Percentiles rank a stretch among this genome's conserved stretches.
These are phyloP conservation scores for Neurospora tetraspora DNA, from an alignment of 495 filamentous ascomycete genomes.

Conservation along the genomic window DNA sequence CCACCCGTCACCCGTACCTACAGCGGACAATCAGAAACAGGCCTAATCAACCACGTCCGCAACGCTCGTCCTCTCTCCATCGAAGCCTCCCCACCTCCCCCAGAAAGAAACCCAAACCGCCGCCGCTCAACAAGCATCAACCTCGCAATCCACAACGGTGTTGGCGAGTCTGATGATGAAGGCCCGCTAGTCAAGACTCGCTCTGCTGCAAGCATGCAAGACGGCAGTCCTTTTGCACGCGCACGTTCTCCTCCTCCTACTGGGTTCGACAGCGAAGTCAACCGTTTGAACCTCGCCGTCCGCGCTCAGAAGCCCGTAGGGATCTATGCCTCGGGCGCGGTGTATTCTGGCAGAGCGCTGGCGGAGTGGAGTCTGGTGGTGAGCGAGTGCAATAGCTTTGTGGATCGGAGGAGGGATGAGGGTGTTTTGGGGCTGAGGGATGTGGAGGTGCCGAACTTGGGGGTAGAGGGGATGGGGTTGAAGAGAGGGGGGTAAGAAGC, in stretches of 20 bases:
- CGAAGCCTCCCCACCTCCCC: slow-evolving; percentile 5
- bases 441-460: slow-evolving; percentile 81
- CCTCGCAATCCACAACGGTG: slow-evolving; percentile 2
- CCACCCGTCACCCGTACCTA: slow-evolving; percentile 34
- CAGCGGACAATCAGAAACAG: slow-evolving; percentile 33
- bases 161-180: slow-evolving; percentile 5
- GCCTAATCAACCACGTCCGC: slow-evolving; percentile 33
- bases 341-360: slow-evolving; percentile 78
- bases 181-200: not conserved
- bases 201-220: not conserved
- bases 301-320: slow-evolving; percentile 29
- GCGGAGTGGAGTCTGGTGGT: slow-evolving; percentile 87
- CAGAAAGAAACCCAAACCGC: slow-evolving; percentile 5
- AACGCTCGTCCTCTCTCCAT: slow-evolving; percentile 27
- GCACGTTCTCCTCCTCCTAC: slow-evolving; percentile 3
- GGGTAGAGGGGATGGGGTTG: slow-evolving; percentile 74
- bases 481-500: slow-evolving; percentile 17
- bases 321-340: slow-evolving; percentile 32
- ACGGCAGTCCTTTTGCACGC: not conserved
- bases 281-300: slow-evolving; percentile 11
- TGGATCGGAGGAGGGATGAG: slow-evolving; percentile 75
- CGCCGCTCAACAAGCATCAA: slow-evolving; percentile 14
- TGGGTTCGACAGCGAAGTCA: slow-evolving; percentile 6
- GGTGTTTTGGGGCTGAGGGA: slow-evolving; percentile 64
- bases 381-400: slow-evolving; percentile 83